Evolutionary conservation across 192 early-diverging fungal species (phyloP), one percentile per base, ranked within the genome.

Genomic region (Phlyctochytrium planicorne): DNA sequence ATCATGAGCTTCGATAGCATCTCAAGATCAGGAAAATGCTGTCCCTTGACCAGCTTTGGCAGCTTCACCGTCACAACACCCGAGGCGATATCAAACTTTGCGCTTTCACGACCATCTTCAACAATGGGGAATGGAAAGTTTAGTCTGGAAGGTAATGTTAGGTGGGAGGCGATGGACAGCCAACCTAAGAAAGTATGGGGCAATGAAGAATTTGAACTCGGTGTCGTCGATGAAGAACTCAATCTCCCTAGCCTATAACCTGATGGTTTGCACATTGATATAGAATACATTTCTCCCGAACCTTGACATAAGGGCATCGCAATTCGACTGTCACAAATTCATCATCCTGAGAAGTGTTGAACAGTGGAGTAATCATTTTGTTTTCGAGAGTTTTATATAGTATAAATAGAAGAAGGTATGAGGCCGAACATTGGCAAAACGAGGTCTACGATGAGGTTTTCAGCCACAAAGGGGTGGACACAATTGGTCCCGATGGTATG

Each of bases 181-280:
- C 27, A 30, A 90, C 87, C 94, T 81, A 20, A 97, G 82, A 70
- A 94, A 99, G 80, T 99, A 99, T 0, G 95, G 97, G 35, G 84
- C 82, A 52, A 91, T 80, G 71, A 86, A 90, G 66, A 99, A 97
- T 68, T 87, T 90, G 80, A 99, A 92, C 60, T 93, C 90, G 56
- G 72, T 80, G 6, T 82, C 91, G 17, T 94, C 83, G 40, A 95
- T 87, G 73, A 89, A 84, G 60, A 96, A 82, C 70, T 99, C 95
- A 10, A 99, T 84, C 2, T 96, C 84, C 68, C 91, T 87, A 3
- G 91, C 87, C 86, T 94, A 75, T 27, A 53, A 25, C 36, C 30
- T 17, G 2, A 30, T 20, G n/a, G n/a, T n/a, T n/a, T n/a, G n/a
- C 34, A 29, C 30, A 34, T 16, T 3, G 31, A 68, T 62, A 35